These are phyloP conservation scores for Desmodesmus armatus DNA, from an alignment of 139 green algal genomes.

Conservation along the genomic window DNA sequence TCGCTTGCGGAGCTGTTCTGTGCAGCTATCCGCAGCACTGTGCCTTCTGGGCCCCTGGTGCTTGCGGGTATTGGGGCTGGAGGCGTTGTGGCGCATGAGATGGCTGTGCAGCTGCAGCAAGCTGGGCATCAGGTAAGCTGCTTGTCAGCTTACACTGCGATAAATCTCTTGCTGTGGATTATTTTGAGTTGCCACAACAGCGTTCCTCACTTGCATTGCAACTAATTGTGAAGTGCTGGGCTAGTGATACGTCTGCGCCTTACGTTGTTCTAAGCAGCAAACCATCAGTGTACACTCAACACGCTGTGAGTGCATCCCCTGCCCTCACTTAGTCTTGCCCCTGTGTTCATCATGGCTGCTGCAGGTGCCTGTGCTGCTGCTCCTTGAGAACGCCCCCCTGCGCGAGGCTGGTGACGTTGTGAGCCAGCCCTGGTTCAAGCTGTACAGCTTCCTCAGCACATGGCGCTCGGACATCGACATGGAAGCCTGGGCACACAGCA, in stretches of 20 bases:
- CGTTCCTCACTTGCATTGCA: too few species aligned
- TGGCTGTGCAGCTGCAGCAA: constrained; percentile 69
- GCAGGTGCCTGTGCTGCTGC: constrained; percentile 45
- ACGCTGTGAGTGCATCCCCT: background rate
- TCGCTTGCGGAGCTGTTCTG: constrained; percentile 54
- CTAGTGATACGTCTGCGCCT: too few species aligned
- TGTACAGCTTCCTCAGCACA: constrained; percentile 49
- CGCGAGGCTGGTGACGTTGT: constrained; percentile 49
- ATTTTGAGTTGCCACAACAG: too few species aligned
- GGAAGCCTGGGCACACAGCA: constrained; percentile 31
- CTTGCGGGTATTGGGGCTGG: constrained; percentile 67
- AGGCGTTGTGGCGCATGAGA: constrained; percentile 76
- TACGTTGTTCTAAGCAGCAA: too few species aligned
- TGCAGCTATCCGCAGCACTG: constrained; percentile 35
- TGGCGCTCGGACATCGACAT: constrained; percentile 62
- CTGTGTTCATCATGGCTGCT: background rate
- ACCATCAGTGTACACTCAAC: background rate
- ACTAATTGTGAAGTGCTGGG: too few species aligned
- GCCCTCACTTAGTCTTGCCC: background rate
- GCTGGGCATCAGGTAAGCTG: constrained; percentile 34
- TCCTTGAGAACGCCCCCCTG: constrained; percentile 59
- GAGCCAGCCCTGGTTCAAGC: constrained; percentile 66
- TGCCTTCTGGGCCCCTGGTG: constrained; percentile 51
- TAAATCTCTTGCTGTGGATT: too few species aligned
- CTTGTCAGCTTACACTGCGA: too few species aligned